Conservation (phyloP, 495 filamentous ascomycete genomes). For the Neurospora sp. region DNA sequence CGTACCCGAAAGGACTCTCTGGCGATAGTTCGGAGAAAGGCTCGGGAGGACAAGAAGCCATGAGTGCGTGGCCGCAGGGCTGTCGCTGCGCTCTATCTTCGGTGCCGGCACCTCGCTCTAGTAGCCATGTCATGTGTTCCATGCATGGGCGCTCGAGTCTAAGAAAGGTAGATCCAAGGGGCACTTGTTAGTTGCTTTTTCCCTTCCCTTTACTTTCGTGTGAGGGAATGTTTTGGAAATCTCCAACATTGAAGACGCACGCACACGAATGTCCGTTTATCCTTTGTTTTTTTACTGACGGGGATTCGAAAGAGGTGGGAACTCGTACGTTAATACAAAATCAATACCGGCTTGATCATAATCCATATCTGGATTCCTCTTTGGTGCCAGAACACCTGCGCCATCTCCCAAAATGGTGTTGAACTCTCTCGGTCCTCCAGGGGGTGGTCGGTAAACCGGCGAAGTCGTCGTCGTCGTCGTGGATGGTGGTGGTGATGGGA, state of each 20-base stretch:
- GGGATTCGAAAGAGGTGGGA: constrained; percentile 11
- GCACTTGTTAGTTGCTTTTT: constrained; percentile 11
- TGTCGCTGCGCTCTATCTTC: constrained; percentile 25
- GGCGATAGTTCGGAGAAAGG: constrained; percentile 34
- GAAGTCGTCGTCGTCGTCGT: constrained; percentile 25
- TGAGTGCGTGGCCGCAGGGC: constrained; percentile 70
- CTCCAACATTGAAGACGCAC: neutral
- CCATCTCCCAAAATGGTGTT: constrained; percentile 8
- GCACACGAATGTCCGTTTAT: neutral
- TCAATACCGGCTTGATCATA: constrained; percentile 88
- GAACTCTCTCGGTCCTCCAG: neutral
- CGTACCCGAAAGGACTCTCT: constrained; percentile 42
- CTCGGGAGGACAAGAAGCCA: constrained; percentile 76
- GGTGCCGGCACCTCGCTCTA: constrained; percentile 45
- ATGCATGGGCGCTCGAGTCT: constrained; percentile 94
- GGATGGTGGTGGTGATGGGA: constrained; percentile 32
- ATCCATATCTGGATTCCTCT: constrained; percentile 46
- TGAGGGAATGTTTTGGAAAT: neutral
- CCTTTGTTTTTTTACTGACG: neutral
- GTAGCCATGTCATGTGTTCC: constrained; percentile 77
- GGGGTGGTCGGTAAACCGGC: constrained; percentile 1
- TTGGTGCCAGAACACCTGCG: constrained; percentile 4
- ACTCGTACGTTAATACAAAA: constrained; percentile 88
- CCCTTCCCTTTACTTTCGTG: neutral
- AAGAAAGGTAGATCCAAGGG: constrained; percentile 9